Conservation (phyloP, 1,139 yeast genomes). For the Suhomyces maxii region DNA sequence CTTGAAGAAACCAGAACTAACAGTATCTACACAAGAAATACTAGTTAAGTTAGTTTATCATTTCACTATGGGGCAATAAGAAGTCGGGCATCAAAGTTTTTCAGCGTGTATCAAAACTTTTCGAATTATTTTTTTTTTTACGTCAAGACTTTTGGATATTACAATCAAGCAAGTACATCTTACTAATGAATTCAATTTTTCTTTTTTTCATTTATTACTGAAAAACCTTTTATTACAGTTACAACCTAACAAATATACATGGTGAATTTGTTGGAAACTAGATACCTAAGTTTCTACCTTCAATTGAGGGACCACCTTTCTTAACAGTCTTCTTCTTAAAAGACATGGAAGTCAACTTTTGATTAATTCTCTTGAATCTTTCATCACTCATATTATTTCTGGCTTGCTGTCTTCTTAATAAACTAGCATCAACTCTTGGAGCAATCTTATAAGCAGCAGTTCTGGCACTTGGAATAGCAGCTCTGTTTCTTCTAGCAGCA, state of each 20-base stretch:
- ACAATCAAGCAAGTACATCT: no score
- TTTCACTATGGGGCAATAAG: no score
- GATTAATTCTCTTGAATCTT: slow-evolving; percentile 71
- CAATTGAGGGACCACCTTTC: slow-evolving; percentile 77
- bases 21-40: no score
- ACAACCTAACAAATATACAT: background rate
- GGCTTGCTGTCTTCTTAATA: slow-evolving; percentile 40
- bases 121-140: no score
- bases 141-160: no score
- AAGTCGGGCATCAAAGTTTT: no score
- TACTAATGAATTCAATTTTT: no score
- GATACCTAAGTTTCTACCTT: slow-evolving; percentile 65
- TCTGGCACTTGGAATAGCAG: slow-evolving; percentile 89
- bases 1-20: no score
- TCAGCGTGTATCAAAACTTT: no score
- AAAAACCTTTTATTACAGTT: background rate
- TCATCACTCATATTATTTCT: slow-evolving; percentile 64
- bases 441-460: slow-evolving; percentile 90
- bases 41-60: no score
- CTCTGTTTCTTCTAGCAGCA: slow-evolving; percentile 90
- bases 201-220: no score
- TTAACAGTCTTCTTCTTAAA: slow-evolving; percentile 45
- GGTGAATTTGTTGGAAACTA: slow-evolving; percentile 14
- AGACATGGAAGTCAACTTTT: slow-evolving; percentile 51
- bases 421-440: slow-evolving; percentile 64